These are phyloP conservation scores for Leccinum variicolor DNA, from an alignment of 768 basidiomycete genomes.

Conservation along the genomic window DNA sequence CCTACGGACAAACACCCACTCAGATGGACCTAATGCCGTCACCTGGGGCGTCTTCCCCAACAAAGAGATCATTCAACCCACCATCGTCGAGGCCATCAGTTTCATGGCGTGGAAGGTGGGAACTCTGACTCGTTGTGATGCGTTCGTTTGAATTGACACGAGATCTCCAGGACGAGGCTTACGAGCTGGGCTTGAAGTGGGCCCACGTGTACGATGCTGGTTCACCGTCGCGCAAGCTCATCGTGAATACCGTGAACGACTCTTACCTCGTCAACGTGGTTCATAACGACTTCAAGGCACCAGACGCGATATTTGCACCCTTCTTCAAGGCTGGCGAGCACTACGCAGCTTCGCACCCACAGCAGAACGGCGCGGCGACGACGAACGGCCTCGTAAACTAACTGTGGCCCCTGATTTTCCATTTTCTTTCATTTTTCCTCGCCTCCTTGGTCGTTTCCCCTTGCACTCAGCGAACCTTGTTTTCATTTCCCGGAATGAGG, in stretches of 20 bases:
- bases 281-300: conserved; percentile 90
- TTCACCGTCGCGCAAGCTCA: conserved; percentile 71
- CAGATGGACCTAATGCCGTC: conserved; percentile 96
- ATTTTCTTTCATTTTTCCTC: not conserved
- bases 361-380: conserved; percentile 26
- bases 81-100: conserved; percentile 94
- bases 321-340: conserved; percentile 78
- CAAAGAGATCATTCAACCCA: conserved; percentile 94
- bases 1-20: conserved; percentile 90
- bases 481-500: conserved; percentile 16
- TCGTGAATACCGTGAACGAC: conserved; percentile 74
- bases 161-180: conserved; percentile 80
- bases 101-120: conserved; percentile 98
- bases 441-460: not conserved
- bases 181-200: conserved; percentile 90
- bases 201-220: conserved; percentile 78
- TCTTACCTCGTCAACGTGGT: conserved; percentile 92
- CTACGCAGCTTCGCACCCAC: conserved; percentile 40
- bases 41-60: conserved; percentile 99
- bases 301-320: conserved; percentile 80
- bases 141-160: not conserved
- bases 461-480: conserved; percentile 1
- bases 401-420: not conserved
- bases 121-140: conserved; percentile 3
- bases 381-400: conserved; percentile 39